phyloP scores from a whole-genome alignment of 306 rosid species.

The Ammopiptanthus mongolicus region DNA sequence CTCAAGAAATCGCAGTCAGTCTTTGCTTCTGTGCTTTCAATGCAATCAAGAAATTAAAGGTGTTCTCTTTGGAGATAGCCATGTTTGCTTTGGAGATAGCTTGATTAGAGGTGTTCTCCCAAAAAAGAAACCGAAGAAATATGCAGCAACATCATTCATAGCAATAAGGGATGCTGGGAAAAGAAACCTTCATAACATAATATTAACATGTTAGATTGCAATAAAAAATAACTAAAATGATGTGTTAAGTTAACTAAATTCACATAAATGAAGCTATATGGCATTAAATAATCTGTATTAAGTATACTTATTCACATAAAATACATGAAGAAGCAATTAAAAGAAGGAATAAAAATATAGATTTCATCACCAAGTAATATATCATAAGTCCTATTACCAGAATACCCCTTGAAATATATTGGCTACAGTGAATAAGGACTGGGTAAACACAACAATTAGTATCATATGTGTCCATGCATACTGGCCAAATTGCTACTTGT shows the following conservation, averaged over 20 bases:
- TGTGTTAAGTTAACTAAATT: no score
- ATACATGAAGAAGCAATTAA: not conserved
- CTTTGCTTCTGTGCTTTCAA: not conserved
- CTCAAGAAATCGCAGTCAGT: not conserved
- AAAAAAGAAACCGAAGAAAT: constrained; percentile 85
- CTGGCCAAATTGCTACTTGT: no score
- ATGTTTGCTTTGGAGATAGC: constrained; percentile 97
- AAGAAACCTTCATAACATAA: constrained; percentile 69
- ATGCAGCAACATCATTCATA: constrained; percentile 91
- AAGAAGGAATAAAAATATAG: not conserved
- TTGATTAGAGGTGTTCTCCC: constrained; percentile 93
- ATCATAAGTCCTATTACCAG: no score
- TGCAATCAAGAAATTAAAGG: not conserved
- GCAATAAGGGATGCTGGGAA: constrained; percentile 90
- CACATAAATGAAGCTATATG: not conserved
- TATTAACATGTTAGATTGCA: not conserved
- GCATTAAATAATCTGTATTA: not conserved
- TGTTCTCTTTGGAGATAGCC: no score
- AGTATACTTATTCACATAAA: not conserved
- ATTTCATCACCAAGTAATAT: no score
- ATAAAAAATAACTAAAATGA: not conserved
- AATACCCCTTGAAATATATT: constrained; percentile 95
- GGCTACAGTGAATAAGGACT: no score
- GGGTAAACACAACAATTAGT: no score
- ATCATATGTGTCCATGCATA: no score